These are phyloP conservation scores for Beverwykella pulmonaria DNA, from an alignment of 495 filamentous ascomycete species.

Conservation along the genomic window DNA sequence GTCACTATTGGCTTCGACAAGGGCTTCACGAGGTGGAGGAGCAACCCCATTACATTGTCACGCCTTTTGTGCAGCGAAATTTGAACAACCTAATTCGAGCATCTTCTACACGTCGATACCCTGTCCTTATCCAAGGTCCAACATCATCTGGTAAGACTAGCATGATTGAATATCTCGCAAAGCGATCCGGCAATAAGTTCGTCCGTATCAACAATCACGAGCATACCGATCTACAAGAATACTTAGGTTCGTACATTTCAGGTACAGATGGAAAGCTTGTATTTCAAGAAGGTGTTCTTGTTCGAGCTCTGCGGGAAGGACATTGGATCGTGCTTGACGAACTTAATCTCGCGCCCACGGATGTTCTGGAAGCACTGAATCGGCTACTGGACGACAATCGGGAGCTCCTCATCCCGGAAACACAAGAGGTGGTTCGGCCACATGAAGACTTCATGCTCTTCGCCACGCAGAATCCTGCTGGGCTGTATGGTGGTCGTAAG, in stretches of 20 bases:
- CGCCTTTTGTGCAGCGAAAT: conserved; percentile 91
- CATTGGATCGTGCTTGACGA: conserved; percentile 99
- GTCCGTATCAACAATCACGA: conserved; percentile 99
- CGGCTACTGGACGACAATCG: conserved; percentile 94
- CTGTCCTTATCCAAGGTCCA: conserved; percentile 94
- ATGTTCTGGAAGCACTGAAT: conserved; percentile 94
- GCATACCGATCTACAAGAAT: conserved; percentile 97
- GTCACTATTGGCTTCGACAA: conserved; percentile 88
- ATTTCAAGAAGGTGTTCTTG: conserved; percentile 93
- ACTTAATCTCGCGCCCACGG: conserved; percentile 91
- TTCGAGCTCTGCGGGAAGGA: conserved; percentile 87
- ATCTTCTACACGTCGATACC: conserved; percentile 86
- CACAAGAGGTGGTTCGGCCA: conserved; percentile 87
- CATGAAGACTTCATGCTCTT: conserved; percentile 97
- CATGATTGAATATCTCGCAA: conserved; percentile 98
- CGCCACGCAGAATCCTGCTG: conserved; percentile 97
- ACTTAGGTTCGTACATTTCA: conserved; percentile 92
- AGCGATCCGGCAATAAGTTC: conserved; percentile 93
- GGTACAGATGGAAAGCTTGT: conserved; percentile 76
- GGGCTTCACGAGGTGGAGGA: conserved; percentile 67
- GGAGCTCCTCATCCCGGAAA: conserved; percentile 96
- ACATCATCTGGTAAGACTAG: conserved; percentile 98
- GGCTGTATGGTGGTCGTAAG: conserved; percentile 93
- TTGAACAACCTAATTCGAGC: conserved; percentile 91
- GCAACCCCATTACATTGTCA: conserved; percentile 91